Percentiles rank a stretch among this genome's conserved stretches.
These are phyloP conservation scores for Lachnellula arida DNA, from an alignment of 2,329 filamentous ascomycete species.

Conservation along the genomic window DNA sequence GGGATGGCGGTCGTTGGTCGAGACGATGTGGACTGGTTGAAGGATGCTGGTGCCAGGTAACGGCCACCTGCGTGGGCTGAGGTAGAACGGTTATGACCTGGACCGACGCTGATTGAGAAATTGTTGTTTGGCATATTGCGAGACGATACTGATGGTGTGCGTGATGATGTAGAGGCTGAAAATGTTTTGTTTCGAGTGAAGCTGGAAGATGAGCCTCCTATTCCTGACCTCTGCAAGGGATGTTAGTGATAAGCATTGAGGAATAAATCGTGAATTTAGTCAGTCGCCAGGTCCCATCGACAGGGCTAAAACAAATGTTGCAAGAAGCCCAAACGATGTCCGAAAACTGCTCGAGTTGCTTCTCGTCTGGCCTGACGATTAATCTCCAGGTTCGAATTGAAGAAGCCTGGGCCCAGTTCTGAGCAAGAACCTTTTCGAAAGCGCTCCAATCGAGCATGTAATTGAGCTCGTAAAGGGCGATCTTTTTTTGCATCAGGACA, in stretches of 20 bases:
- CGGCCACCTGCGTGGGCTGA: constrained; percentile 34
- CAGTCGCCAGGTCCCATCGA: not conserved
- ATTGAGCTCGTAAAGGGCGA: too few species aligned
- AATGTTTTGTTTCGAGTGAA: constrained; percentile 27
- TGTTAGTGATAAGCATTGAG: not conserved
- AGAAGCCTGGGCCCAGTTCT: too few species aligned
- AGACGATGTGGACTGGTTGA: constrained; percentile 43
- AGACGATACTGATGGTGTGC: constrained; percentile 38
- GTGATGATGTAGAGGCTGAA: constrained; percentile 37
- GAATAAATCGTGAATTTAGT: not conserved
- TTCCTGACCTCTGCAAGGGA: constrained; percentile 1
- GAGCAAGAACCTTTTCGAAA: too few species aligned
- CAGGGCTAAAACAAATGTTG: not conserved
- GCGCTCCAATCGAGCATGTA: too few species aligned
- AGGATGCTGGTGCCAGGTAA: constrained; percentile 48
- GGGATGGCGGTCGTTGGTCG: constrained; percentile 37
- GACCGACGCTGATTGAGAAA: constrained; percentile 55
- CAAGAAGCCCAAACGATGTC: too few species aligned
- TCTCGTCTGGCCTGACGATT: too few species aligned
- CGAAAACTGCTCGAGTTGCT: too few species aligned
- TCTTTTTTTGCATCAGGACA: too few species aligned
- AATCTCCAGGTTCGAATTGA: too few species aligned
- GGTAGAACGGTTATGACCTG: constrained; percentile 42
- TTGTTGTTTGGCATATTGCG: constrained; percentile 41
- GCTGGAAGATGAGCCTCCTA: constrained; percentile 6